Base-by-base conservation (phyloP, 306 rosid species). In the Cucumis sativus region DNA sequence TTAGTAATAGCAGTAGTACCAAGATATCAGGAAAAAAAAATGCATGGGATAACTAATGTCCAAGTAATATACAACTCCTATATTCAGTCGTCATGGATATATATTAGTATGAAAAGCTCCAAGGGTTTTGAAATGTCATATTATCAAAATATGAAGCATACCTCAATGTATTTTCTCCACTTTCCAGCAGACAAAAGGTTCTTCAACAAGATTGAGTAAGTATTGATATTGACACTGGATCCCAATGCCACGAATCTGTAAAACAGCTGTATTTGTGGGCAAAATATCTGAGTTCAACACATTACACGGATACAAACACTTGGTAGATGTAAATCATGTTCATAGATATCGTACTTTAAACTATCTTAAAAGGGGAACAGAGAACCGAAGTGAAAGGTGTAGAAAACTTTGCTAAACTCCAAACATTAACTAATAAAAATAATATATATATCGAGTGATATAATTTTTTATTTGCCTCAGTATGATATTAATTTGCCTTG, bases 131-230 rank as follows among this genome's bases (percentile, higher is more conserved):
- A 69, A 69, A 43, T 45, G 75, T n/a, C 56, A 43, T 23, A 13
- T 45, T 6, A 71, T 25, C 28, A 12, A 66, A 66, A 47, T 25
- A 71, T 58, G 25, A 39, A 45, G 9, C 15, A 75, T 83, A 89
- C 98, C 98, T 94, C 97, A 77, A 94, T 85, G 85, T 92, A 91
- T 79, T 94, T 94, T 80, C 98, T 94, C 98, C 98, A 94, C 77
- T 89, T 92, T 77, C 98, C 95, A 20, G 90, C 80, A 25, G 85
- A 85, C 85, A 94, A 80, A 65, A 94, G 97, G 83, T 88, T 94
- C 87, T 94, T 90, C 89, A 94, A 83, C 84, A 94, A 80, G 78
- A 91, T 82, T 83, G 97, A 89, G 71, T 90, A 94, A 77, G 97
- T 94, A 73, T 60, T 86, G 55, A 84, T 78, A 84, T 85, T 87